phyloP scores from a whole-genome alignment of 768 basidiomycete species.

The Krasilnikovozyma curviuscula region DNA sequence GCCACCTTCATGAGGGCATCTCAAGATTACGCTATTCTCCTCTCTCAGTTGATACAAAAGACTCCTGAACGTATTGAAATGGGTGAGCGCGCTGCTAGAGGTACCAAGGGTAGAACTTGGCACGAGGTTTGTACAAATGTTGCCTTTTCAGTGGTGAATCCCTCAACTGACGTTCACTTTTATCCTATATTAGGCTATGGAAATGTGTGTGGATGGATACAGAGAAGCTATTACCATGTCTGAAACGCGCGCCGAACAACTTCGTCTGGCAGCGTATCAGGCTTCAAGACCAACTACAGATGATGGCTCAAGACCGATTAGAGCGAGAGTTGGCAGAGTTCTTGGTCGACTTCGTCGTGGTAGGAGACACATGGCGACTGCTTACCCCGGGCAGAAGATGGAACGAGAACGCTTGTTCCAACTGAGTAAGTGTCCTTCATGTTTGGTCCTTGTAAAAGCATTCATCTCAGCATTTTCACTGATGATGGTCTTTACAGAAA shows the following conservation, averaged over 20 bases:
- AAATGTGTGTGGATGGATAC: conserved; percentile 27
- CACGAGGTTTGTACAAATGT: conserved; percentile 20
- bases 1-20: conserved; percentile 13
- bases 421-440: too few relatives aligned
- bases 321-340: conserved; percentile 3
- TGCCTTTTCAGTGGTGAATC: not conserved
- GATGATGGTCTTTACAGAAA: too few relatives aligned
- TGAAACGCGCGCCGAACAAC: not conserved
- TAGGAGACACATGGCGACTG: too few relatives aligned
- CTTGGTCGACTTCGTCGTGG: conserved; percentile 1
- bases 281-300: not conserved
- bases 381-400: too few relatives aligned
- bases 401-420: too few relatives aligned
- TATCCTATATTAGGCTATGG: not conserved
- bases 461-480: too few relatives aligned
- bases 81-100: conserved; percentile 18
- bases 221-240: conserved; percentile 19
- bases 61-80: conserved; percentile 14
- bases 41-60: conserved; percentile 15
- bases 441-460: too few relatives aligned
- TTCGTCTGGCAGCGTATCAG: not conserved
- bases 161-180: not conserved
- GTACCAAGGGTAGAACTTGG: conserved; percentile 25
- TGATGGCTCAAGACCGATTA: conserved; percentile 1
- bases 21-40: conserved; percentile 18